phyloP scores from a whole-genome alignment of 164 flowering plant genomes.

The Magnolia officinalis region DNA sequence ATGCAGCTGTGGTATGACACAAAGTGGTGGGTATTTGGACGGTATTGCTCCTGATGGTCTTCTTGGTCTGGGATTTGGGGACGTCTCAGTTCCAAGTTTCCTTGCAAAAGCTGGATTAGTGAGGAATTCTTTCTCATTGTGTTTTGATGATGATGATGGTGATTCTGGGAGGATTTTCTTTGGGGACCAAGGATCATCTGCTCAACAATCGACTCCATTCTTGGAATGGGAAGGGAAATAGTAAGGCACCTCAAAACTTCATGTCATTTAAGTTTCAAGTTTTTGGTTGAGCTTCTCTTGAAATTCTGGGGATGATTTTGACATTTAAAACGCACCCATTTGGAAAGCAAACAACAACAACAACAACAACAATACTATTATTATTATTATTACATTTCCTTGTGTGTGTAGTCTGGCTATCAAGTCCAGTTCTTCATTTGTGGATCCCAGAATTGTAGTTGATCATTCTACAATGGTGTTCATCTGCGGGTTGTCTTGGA shows the following conservation, averaged over 20 bases:
- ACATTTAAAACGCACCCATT: not conserved
- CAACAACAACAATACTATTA: too few relatives aligned
- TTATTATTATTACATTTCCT: too few relatives aligned
- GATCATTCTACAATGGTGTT: not conserved
- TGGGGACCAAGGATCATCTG: conserved; percentile 74
- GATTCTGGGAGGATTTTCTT: conserved; percentile 80
- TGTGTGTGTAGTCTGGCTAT: too few relatives aligned
- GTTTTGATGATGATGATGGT: conserved; percentile 77
- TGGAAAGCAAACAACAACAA: too few relatives aligned
- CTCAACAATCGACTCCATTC: conserved; percentile 63
- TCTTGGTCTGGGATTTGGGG: conserved; percentile 85
- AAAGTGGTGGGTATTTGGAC: conserved; percentile 81
- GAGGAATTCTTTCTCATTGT: conserved; percentile 77
- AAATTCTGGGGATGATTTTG: not conserved
- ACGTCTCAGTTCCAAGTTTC: conserved; percentile 77
- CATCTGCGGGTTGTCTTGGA: not conserved
- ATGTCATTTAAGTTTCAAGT: not conserved
- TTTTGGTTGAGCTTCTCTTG: not conserved
- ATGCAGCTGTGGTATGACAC: conserved; percentile 88
- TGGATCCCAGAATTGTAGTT: not conserved
- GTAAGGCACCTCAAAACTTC: conserved; percentile 31
- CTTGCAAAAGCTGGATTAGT: conserved; percentile 76
- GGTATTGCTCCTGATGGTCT: conserved; percentile 98
- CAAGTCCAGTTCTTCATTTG: too few relatives aligned
- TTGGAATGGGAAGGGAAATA: conserved; percentile 60